Base-by-base conservation (phyloP, 2,329 filamentous ascomycete species). In the Blumeria hordei region DNA sequence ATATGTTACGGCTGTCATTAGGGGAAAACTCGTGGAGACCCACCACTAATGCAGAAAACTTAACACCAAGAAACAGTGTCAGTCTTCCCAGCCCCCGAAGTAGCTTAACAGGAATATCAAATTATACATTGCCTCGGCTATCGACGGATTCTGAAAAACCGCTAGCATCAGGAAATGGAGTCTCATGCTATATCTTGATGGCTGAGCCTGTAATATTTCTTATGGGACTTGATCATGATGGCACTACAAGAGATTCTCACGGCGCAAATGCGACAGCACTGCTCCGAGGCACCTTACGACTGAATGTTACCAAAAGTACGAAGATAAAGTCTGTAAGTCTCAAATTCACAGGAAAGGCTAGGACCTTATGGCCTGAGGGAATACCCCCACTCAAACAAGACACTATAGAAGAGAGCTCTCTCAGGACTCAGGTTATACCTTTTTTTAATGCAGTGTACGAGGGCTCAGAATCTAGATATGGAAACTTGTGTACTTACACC, bases 341-440 rank as follows among this genome's bases (percentile, higher is more conserved):
- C 54, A 90, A 85, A 62, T 85, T 98, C 61, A 77, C 81, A 43
- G 92, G 90, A 34, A 83, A 80, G 64, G 86, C 88, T 3, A 78
- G 83, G 59, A 96, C 92, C 1, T 88, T 94, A 64, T 98, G 92
- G 92, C 90, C 92, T 14, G 92, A 96, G 70, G 87, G 79, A 53
- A 92, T 96, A 34, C 90, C 92, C 3, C 88, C 88, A 0, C 75
- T 82, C 56, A 94, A 94, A 67, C 75, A 82, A 0, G 85, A 94
- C 43, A 80, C 86, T 54, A 83, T 79, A 62, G 88, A 96, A 64
- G 84, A 86, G 59, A 84, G 92, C 61, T 85, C 81, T 3, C 74
- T 96, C 57, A 82, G 93, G 68, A 90, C 85, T 43, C 88, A 95
- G 64, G 90, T 80, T 16, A 80, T 87, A 69, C 90, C 83, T 0